Evolutionary conservation across 257 asterid species (phyloP), one percentile per base, ranked within the genome.

Genomic region (Thymus quinquecostatus): DNA sequence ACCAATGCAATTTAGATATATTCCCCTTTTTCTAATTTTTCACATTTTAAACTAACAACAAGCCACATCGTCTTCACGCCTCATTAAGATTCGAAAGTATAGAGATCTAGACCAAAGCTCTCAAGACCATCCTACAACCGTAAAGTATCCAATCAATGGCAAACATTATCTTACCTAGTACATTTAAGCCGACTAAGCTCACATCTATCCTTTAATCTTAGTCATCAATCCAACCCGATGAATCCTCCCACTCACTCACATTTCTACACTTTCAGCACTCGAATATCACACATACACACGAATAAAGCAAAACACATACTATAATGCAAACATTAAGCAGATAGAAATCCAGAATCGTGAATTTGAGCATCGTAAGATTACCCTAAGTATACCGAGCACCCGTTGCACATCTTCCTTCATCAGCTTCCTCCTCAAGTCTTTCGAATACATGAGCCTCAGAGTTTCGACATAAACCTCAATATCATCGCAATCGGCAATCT

Each of bases 401-500:
- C 89, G 85, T 5, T 90, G 69, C 64, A 94, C 98, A 55, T 83
- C 92, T 73, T 86, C 97, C 74, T 80, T 94, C 95, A 89, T 88
- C 48, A 94, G 87, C 78, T 75, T 89, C 82, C 76, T 94, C 90
- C 93, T 89, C 95, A 91, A 82, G 79, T 94, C 96, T 73, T 89
- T 85, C 55, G 93, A 89, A 66, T 94, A 94, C 96, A 94, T 94
- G 70, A 94, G 82, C 75, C 89, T 80, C 71, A 94, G 81, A 3
- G 97, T 88, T 79, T 94, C 93, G 29, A 94, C 72, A 44, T 94
- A 94, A 62, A 91, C 92, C 87, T 94, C 99, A 67, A 91, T 86
- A 66, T 91, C 98, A 77, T 94, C 99, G 68, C 99, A 94, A 76
- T 94, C 97, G 2, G 97, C 90, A 76, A 94, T 94, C 92, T 91